Percentiles rank a stretch among this genome's conserved stretches.
Conservation (phyloP, 257 asterid genomes). For the Penstemon davidsonii region DNA sequence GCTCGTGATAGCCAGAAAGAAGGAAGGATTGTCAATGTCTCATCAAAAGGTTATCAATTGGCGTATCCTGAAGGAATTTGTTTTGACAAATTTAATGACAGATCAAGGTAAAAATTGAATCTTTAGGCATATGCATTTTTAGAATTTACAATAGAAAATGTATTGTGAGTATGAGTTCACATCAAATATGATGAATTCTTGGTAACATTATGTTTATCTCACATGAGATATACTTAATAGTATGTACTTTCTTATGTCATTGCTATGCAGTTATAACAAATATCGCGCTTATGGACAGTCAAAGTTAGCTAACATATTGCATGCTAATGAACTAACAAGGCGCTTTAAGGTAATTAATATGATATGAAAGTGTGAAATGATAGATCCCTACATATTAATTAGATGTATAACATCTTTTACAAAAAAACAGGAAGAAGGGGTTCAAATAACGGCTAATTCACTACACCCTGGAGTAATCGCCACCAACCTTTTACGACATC, state of each 20-base stretch:
- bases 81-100: too few species aligned
- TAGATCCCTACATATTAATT: too few species aligned
- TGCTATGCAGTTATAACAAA: conserved; percentile 3
- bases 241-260: background rate
- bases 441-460: conserved; percentile 68
- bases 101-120: conserved; percentile 33
- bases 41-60: too few species aligned
- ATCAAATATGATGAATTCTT: background rate
- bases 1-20: too few species aligned
- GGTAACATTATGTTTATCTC: background rate
- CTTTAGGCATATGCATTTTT: background rate
- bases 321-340: conserved; percentile 61
- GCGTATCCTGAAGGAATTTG: too few species aligned
- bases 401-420: conserved; percentile 20
- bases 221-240: background rate
- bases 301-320: conserved; percentile 69
- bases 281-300: conserved; percentile 63
- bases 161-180: too few species aligned
- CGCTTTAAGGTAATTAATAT: conserved; percentile 44
- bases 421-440: conserved; percentile 66
- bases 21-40: too few species aligned
- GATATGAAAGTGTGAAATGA: background rate
- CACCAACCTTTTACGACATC: conserved; percentile 63
- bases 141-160: too few species aligned
- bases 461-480: conserved; percentile 78